These are phyloP conservation scores for Microsporum audouinii DNA, from an alignment of 2,329 filamentous ascomycete genomes.

Conservation along the genomic window DNA sequence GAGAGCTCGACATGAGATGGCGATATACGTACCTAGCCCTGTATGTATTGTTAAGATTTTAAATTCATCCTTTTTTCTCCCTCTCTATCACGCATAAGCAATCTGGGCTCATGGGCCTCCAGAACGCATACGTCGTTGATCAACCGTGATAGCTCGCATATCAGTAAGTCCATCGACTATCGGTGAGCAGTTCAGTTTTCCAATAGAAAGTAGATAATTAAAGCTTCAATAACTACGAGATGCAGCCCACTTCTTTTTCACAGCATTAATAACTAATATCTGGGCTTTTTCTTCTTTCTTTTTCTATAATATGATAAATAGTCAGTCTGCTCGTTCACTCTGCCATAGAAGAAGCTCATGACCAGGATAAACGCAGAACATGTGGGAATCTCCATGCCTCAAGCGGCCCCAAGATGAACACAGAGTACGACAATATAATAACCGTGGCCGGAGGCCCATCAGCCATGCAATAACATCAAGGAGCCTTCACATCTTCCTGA, in stretches of 20 bases:
- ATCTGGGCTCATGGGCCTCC: not conserved
- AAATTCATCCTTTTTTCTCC: not conserved
- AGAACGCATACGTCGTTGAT: not conserved
- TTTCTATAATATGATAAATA: not conserved
- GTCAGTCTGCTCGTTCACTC: not conserved
- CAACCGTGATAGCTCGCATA: not conserved
- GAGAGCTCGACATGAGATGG: constrained; percentile 17
- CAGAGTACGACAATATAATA: too few relatives aligned
- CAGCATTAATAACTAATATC: too few relatives aligned
- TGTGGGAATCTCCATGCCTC: too few relatives aligned
- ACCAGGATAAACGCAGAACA: not conserved
- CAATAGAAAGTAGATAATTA: not conserved
- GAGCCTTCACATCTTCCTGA: too few relatives aligned
- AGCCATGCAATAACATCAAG: too few relatives aligned
- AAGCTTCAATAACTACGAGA: not conserved
- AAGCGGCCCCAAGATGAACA: too few relatives aligned
- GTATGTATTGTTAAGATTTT: constrained; percentile 1
- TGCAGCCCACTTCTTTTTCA: too few relatives aligned
- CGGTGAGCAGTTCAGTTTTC: not conserved
- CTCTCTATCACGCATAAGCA: not conserved
- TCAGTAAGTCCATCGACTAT: not conserved
- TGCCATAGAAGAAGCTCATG: not conserved
- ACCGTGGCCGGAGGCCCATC: too few relatives aligned
- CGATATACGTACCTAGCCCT: not conserved
- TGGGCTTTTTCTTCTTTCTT: too few relatives aligned